Base-by-base conservation (phyloP, 179 eudicot genomes). In the Beta lomatogona region DNA sequence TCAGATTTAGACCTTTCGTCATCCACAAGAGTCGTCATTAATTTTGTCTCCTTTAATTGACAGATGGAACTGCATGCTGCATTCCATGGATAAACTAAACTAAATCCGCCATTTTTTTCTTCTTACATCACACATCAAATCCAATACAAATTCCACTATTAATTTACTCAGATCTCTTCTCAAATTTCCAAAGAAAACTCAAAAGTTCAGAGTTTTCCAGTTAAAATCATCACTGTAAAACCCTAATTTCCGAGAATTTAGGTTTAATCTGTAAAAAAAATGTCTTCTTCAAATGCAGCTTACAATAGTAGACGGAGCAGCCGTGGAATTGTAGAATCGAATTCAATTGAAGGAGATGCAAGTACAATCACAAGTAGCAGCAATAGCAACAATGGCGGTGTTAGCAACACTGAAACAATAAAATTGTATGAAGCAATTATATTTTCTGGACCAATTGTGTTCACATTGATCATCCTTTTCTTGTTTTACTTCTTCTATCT, bases 391-490 rank as follows among this genome's bases (percentile, higher is more conserved):
- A 53, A 28, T 25, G 50, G n/a, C n/a, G 50, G 21, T 16, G 45
- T 14, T 61, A 70, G 50, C 3, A 73, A 18, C 55, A 73, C 52
- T 58, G 85, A 79, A 55, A 75, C 81, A 55, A 21, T 71, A 70
- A 73, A 79, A 78, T 78, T 78, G 13, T 82, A 83, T 79, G 85
- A 83, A 66, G 66, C 82, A 13, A 83, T 83, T 22, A 83, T 83
- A 78, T 83, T 83, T 71, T 83, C 85, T 12, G 85, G 85, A n/a
- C 85, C 85, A 57, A 83, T 83, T 25, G 31, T 83, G 22, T 78
- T 83, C 45, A 79, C 82, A 41, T 79, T 83, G 75, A 73, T 83
- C 1, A 83, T 83, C 16, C 58, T 83, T 4, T 83, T 83, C 82
- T 73, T 83, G 70, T 71, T 83, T 67, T 83, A 83, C 63, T 83